phyloP scores from a whole-genome alignment of 192 early-diverging fungal species.

The Rhizoclosmatium globosum region DNA sequence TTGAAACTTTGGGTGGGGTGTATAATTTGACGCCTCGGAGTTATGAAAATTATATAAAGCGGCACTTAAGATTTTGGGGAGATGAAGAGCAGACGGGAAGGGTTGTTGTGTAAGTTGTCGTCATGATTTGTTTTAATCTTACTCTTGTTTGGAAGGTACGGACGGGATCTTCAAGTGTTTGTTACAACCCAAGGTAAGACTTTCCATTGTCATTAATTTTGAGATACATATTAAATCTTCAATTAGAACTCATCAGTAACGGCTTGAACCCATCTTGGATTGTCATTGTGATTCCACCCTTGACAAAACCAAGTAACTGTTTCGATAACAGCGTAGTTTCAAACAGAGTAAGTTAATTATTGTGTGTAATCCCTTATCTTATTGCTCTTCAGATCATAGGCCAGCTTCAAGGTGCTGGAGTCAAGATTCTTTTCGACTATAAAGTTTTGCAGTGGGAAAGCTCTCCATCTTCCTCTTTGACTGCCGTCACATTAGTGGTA shows the following conservation, averaged over 20 bases:
- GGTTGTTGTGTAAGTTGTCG: not conserved
- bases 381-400: constrained; percentile 29
- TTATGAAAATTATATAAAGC: constrained; percentile 35
- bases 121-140: constrained; percentile 12
- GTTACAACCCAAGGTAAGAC: constrained; percentile 51
- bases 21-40: constrained; percentile 35
- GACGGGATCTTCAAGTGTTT: constrained; percentile 57
- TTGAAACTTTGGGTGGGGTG: constrained; percentile 44
- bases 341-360: constrained; percentile 32
- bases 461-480: constrained; percentile 7
- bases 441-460: constrained; percentile 41
- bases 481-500: constrained; percentile 20
- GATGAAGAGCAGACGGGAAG: constrained; percentile 23
- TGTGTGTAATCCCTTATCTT: not conserved
- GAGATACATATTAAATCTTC: not conserved
- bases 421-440: constrained; percentile 46
- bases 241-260: constrained; percentile 18
- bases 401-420: constrained; percentile 32
- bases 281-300: constrained; percentile 45
- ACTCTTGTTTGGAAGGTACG: constrained; percentile 43
- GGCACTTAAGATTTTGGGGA: not conserved
- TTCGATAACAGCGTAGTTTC: constrained; percentile 48
- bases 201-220: not conserved
- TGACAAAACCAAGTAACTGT: constrained; percentile 28
- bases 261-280: constrained; percentile 36